These are phyloP conservation scores for Metschnikowia orientalis DNA, from an alignment of 805 yeast genomes.

Conservation along the genomic window DNA sequence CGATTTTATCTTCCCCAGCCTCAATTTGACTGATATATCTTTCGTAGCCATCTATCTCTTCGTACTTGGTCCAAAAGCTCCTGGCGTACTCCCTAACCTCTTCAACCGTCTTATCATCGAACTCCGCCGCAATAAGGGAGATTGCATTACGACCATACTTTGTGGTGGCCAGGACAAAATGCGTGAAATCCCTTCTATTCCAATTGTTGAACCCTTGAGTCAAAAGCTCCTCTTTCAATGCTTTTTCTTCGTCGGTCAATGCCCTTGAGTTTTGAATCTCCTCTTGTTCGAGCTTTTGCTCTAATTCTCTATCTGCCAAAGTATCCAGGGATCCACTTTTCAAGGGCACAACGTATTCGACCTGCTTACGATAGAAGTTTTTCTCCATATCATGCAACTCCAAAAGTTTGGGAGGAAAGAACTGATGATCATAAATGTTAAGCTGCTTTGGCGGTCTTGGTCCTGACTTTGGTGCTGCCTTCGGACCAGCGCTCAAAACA, in stretches of 20 bases:
- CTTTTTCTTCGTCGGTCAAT: conserved; percentile 76
- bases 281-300: conserved; percentile 57
- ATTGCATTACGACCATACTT: conserved; percentile 79
- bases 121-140: conserved; percentile 66
- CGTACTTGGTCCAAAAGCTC: conserved; percentile 75
- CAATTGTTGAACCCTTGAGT: conserved; percentile 72
- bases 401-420: conserved; percentile 70
- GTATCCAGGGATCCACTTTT: conserved; percentile 47
- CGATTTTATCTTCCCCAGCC: conserved; percentile 80
- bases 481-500: conserved; percentile 63
- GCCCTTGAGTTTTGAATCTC: conserved; percentile 76
- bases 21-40: conserved; percentile 77
- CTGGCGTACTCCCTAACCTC: conserved; percentile 76
- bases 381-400: conserved; percentile 80
- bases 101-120: conserved; percentile 74
- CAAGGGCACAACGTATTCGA: conserved; percentile 59
- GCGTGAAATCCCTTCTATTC: conserved; percentile 84
- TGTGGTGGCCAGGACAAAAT: conserved; percentile 67
- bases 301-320: conserved; percentile 32
- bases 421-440: conserved; percentile 84
- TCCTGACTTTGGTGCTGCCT: conserved; percentile 41
- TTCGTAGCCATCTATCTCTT: conserved; percentile 85
- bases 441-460: conserved; percentile 85
- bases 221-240: conserved; percentile 53
- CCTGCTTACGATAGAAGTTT: conserved; percentile 66